A percentile compares a stretch with the other conserved stretches of the same genome.
Evolutionary conservation across 495 filamentous ascomycete genomes (phyloP).

Genomic region (Articulospora tetracladia): DNA sequence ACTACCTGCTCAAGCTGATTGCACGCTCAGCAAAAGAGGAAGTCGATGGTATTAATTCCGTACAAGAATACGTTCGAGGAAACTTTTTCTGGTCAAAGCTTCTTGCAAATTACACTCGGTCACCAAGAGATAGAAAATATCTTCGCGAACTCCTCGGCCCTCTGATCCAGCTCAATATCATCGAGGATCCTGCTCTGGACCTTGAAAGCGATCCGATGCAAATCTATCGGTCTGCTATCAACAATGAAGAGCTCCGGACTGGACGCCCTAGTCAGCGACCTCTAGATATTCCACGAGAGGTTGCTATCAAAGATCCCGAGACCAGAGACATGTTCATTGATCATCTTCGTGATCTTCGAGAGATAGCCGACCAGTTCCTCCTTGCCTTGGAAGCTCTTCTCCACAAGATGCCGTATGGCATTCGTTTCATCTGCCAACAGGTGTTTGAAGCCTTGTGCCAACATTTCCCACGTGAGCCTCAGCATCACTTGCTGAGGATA

Average conservation of each 20-base stretch:
- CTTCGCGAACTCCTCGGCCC: slow-evolving; percentile 79
- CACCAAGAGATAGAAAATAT: slow-evolving; percentile 88
- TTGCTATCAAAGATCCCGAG: slow-evolving; percentile 90
- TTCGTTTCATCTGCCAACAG: slow-evolving; percentile 84
- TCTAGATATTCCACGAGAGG: slow-evolving; percentile 79
- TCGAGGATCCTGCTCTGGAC: slow-evolving; percentile 86
- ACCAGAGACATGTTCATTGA: slow-evolving; percentile 89
- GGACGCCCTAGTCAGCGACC: slow-evolving; percentile 75
- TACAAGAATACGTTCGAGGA: slow-evolving; percentile 84
- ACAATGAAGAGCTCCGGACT: slow-evolving; percentile 93
- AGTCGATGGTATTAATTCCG: slow-evolving; percentile 64
- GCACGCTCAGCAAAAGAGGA: slow-evolving; percentile 80
- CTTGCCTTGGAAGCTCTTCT: slow-evolving; percentile 73
- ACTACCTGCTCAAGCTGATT: slow-evolving; percentile 91
- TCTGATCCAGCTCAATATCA: slow-evolving; percentile 80
- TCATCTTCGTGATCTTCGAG: slow-evolving; percentile 87
- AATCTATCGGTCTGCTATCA: slow-evolving; percentile 91
- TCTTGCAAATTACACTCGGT: slow-evolving; percentile 82
- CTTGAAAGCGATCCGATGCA: slow-evolving; percentile 97
- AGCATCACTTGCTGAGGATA: slow-evolving; percentile 73
- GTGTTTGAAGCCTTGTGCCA: slow-evolving; percentile 73
- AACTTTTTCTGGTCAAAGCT: slow-evolving; percentile 93
- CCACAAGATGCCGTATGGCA: slow-evolving; percentile 87
- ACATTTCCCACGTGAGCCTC: slow-evolving; percentile 76
- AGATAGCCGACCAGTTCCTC: slow-evolving; percentile 90